Evolutionary conservation across 352 stramenopile genomes (phyloP), one percentile per base, ranked within the genome.

Genomic region (Elongisporangium undulatum): DNA sequence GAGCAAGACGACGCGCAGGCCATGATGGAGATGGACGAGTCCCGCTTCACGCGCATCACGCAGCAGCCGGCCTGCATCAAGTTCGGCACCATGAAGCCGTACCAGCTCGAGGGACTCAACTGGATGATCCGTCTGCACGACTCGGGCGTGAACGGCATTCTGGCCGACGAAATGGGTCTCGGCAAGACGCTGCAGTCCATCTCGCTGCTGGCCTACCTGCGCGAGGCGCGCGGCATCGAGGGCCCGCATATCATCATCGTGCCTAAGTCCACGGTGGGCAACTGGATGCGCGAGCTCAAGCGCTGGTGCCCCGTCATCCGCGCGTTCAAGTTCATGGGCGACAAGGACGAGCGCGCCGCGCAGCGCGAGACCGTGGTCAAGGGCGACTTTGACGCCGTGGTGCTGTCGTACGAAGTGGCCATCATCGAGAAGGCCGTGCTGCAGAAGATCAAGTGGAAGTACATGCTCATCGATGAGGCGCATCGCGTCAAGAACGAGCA

Each of bases 231-330:
- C 23, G 85, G 78, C 29, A 97, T 99, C 5, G 89, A 97, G 63
- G 97, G 97, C 4, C 97, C 97, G 4, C 98, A 99, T 71, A 90
- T 99, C n/a, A 96, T 99, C 56, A 97, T 99, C 41, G 97, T 98
- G 8, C 97, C 97, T 2, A 97, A 99, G 55, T 98, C 97, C 4
- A 99, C 97, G 21, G 87, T 99, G 10, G 95, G 96, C 45, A 99
- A 99, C 73, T 99, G 97, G 97, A 97, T 99, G 92, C 90, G 94
- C 61, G 97, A 99, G 73, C 89, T 99, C 52, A 87, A 97, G 78
- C 90, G 97, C 58, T 99, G 97, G 96, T 92, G 97, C 50, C 97
- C 97, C 2, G 85, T 72, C 19, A 92, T 98, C 62, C 86, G 89
- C 15, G 94, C 97, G 6, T 82, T 98, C 59, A 94, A 98, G 62